Evolutionary conservation across 2,329 filamentous ascomycete species (phyloP).

Genomic region (Helotiales sp.): DNA sequence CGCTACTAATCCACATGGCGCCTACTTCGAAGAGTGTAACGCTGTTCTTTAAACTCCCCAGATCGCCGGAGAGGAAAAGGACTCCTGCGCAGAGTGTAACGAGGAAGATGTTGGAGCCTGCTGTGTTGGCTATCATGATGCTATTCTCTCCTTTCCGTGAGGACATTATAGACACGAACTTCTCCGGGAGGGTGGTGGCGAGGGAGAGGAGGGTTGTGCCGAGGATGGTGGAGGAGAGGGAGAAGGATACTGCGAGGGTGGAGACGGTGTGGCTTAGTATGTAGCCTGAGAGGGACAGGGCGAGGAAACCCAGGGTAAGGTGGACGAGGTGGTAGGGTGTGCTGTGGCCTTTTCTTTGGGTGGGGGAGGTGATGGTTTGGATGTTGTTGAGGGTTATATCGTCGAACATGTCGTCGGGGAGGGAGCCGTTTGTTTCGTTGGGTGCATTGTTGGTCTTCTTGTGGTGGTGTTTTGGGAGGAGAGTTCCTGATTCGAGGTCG

Average conservation of each 20-base stretch:
- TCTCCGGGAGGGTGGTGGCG: conserved; percentile 55
- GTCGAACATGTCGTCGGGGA: conserved; percentile 13
- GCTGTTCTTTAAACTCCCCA: conserved; percentile 26
- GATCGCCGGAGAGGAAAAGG: conserved; percentile 34
- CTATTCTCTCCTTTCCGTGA: conserved; percentile 46
- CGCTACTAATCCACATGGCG: conserved; percentile 31
- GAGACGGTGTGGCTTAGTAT: conserved; percentile 47
- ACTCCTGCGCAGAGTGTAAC: conserved; percentile 50
- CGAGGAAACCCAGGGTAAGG: conserved; percentile 45
- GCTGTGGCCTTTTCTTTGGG: conserved; percentile 17
- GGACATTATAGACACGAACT: conserved; percentile 50
- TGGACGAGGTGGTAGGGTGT: conserved; percentile 42
- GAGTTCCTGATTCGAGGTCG: not conserved
- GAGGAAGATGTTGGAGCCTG: conserved; percentile 55
- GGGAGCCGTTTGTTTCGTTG: not conserved
- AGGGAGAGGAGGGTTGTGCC: conserved; percentile 49
- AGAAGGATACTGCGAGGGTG: conserved; percentile 41
- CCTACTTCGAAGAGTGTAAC: conserved; percentile 34
- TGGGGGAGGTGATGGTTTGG: not conserved
- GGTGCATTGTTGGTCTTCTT: not conserved
- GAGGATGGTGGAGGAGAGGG: conserved; percentile 47
- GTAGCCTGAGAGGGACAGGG: conserved; percentile 48
- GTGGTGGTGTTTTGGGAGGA: not conserved
- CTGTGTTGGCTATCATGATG: conserved; percentile 53
- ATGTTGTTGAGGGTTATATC: conserved; percentile 6